Conservation (phyloP, 129 eudicot species). For the Escallonia herrerae region DNA sequence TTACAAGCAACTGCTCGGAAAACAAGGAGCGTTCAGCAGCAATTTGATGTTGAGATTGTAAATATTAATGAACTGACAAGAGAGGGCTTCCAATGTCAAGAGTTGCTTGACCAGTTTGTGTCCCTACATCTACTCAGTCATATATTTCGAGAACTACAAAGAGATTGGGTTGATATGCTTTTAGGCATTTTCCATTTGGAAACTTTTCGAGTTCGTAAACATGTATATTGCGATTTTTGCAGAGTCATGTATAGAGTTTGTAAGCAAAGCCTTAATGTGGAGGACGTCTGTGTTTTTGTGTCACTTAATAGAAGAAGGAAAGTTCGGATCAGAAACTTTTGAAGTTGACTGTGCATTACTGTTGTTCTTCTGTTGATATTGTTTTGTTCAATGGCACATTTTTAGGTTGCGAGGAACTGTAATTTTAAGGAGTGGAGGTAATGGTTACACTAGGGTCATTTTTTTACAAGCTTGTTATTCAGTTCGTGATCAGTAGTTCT, state of each 20-base stretch:
- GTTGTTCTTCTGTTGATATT: neutral
- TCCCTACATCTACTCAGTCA: neutral
- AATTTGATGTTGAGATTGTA: too few species aligned
- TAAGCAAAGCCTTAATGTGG: too few species aligned
- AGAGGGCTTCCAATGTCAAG: neutral
- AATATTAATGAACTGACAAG: neutral
- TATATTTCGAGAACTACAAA: too few species aligned
- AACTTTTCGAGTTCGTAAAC: too few species aligned
- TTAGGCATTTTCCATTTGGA: too few species aligned
- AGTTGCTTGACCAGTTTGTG: neutral
- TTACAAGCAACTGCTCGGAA: neutral
- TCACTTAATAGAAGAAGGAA: neutral
- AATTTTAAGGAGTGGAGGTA: slow-evolving; percentile 13
- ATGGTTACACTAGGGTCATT: neutral
- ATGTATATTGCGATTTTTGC: too few species aligned
- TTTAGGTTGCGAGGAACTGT: slow-evolving; percentile 12
- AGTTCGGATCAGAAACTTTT: neutral
- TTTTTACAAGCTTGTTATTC: neutral
- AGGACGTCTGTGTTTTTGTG: neutral
- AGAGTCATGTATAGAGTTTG: too few species aligned
- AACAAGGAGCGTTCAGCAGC: neutral
- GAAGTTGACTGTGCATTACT: neutral
- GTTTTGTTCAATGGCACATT: neutral
- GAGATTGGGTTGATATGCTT: too few species aligned
- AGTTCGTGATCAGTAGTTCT: neutral